Evolutionary conservation across 1,284 basidiomycete species (phyloP).

Genomic region (Rhizopogon hawkerae): DNA sequence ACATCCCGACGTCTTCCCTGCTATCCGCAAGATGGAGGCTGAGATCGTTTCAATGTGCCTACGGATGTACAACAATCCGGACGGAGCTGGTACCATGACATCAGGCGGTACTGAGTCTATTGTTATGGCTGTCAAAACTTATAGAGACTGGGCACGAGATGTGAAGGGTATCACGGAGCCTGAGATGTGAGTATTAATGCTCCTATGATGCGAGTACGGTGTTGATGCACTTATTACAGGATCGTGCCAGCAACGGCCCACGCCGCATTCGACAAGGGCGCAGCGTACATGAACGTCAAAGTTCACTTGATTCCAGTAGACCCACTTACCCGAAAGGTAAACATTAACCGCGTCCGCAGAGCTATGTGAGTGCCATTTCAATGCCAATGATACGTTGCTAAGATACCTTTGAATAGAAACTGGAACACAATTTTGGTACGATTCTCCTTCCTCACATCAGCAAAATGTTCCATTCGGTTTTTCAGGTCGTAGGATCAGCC

Average conservation of each 20-base stretch:
- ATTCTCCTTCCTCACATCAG: background rate
- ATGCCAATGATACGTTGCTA: background rate
- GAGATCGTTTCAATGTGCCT: conserved; percentile 95
- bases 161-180: conserved; percentile 87
- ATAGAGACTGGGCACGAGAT: conserved; percentile 85
- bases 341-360: conserved; percentile 69
- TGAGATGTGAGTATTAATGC: conserved; percentile 66
- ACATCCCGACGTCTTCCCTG: conserved; percentile 94
- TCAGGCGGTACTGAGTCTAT: conserved; percentile 97
- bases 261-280: conserved; percentile 93
- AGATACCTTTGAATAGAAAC: conserved; percentile 42
- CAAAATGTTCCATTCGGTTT: background rate
- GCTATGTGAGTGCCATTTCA: conserved; percentile 64
- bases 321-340: conserved; percentile 69
- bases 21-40: conserved; percentile 94
- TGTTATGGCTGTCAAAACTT: conserved; percentile 88
- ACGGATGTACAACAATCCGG: conserved; percentile 76
- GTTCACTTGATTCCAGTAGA: conserved; percentile 87
- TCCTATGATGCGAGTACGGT: background rate
- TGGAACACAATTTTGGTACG: conserved; percentile 72
- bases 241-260: conserved; percentile 83
- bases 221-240: conserved; percentile 33
- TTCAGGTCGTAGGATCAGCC: conserved; percentile 80
- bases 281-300: conserved; percentile 88
- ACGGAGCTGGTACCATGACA: conserved; percentile 86